phyloP scores from a whole-genome alignment of 352 stramenopile species.

The Globisporangium okanoganense region DNA sequence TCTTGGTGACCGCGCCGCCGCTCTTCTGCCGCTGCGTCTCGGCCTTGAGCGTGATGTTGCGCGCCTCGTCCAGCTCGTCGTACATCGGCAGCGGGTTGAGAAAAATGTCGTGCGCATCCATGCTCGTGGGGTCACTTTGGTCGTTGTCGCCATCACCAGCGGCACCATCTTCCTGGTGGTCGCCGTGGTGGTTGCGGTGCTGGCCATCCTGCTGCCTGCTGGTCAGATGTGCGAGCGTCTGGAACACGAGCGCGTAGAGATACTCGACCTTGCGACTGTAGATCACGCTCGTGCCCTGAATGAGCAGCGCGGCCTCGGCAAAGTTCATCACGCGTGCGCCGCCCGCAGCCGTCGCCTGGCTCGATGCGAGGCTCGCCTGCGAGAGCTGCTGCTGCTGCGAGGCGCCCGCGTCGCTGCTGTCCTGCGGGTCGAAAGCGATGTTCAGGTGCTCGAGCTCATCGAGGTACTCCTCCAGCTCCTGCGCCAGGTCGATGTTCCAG shows the following conservation, averaged over 20 bases:
- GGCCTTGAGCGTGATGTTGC: slow-evolving; percentile 52
- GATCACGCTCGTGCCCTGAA: slow-evolving; percentile 92
- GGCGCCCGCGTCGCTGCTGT: slow-evolving; percentile 14
- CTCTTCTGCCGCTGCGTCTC: slow-evolving; percentile 17
- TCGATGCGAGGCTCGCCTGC: slow-evolving; percentile 26
- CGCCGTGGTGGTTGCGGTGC: slow-evolving; percentile 15
- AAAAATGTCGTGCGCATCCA: slow-evolving; percentile 32
- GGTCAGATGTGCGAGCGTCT: slow-evolving; percentile 82
- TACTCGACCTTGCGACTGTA: slow-evolving; percentile 96
- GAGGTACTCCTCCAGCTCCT: slow-evolving; percentile 89
- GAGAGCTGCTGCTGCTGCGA: slow-evolving; percentile 16
- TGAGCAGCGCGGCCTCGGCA: slow-evolving; percentile 89
- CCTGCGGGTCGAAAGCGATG: slow-evolving; percentile 61
- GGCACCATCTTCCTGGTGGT: slow-evolving; percentile 23
- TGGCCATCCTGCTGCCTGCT: slow-evolving; percentile 49
- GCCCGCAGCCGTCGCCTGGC: slow-evolving; percentile 16
- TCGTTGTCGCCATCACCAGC: slow-evolving; percentile 19
- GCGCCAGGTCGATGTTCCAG: slow-evolving; percentile 89
- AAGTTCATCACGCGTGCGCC: slow-evolving; percentile 83
- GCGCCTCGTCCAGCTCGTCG: slow-evolving; percentile 58
- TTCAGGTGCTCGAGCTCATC: slow-evolving; percentile 77
- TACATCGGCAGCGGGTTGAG: slow-evolving; percentile 58
- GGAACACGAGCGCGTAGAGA: slow-evolving; percentile 90
- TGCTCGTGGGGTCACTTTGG: not conserved
- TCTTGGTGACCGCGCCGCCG: slow-evolving; percentile 25